These are phyloP conservation scores for Fusarium devonianum DNA, from an alignment of 2,329 filamentous ascomycete genomes.

Conservation along the genomic window DNA sequence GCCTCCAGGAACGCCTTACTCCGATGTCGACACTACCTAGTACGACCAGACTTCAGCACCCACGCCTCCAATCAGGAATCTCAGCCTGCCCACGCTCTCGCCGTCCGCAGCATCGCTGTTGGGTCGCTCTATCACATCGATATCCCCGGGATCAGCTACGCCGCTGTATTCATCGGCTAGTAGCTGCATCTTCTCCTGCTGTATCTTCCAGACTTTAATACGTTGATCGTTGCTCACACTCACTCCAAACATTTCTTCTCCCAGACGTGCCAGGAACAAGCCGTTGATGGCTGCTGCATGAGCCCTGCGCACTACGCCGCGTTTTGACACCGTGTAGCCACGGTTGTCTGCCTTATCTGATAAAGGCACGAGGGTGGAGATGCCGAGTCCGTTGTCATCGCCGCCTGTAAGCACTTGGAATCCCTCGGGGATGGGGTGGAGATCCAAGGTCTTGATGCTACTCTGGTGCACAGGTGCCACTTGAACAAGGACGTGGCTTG, in stretches of 20 bases:
- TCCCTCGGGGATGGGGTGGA: conserved; percentile 45
- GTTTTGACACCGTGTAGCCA: conserved; percentile 35
- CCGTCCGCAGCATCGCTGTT: not conserved
- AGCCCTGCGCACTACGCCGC: conserved; percentile 54
- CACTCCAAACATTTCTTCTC: conserved; percentile 44
- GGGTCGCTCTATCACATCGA: conserved; percentile 35
- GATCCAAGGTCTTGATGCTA: conserved; percentile 73
- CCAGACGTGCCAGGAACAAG: conserved; percentile 48
- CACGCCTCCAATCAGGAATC: conserved; percentile 36
- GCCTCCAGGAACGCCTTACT: conserved; percentile 5
- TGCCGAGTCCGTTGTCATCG: conserved; percentile 82
- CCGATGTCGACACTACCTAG: conserved; percentile 10
- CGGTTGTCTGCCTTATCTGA: conserved; percentile 20
- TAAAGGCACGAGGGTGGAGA: conserved; percentile 51
- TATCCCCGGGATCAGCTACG: conserved; percentile 64
- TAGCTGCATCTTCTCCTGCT: conserved; percentile 46
- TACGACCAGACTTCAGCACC: conserved; percentile 38
- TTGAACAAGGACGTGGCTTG: conserved; percentile 41
- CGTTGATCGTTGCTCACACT: conserved; percentile 68
- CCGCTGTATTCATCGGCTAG: conserved; percentile 62
- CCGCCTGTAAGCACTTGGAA: conserved; percentile 76
- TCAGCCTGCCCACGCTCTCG: conserved; percentile 5
- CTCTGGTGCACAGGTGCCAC: conserved; percentile 74
- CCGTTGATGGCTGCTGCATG: conserved; percentile 78
- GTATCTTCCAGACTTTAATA: conserved; percentile 61